These are phyloP conservation scores for Breviolum minutum DNA, from an alignment of 73 alveolate genomes.

Conservation along the genomic window DNA sequence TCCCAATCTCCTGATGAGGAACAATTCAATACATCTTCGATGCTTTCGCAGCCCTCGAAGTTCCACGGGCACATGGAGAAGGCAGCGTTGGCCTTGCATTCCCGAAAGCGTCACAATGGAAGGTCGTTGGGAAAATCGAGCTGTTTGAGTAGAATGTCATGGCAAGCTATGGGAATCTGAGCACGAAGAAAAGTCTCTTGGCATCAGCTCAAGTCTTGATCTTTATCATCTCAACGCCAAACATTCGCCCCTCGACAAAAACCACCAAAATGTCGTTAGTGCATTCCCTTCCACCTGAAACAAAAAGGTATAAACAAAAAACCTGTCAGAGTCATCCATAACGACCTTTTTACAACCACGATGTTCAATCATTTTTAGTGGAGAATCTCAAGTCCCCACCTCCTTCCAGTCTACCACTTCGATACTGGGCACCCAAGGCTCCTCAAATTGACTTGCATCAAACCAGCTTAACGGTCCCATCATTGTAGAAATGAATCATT, in stretches of 20 bases:
- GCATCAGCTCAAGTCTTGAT: background rate
- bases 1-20: background rate
- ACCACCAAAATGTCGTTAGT: too few species aligned
- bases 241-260: too few species aligned
- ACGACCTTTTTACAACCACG: too few species aligned
- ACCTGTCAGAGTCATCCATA: too few species aligned
- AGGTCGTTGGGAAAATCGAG: background rate
- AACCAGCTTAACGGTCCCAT: too few species aligned
- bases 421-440: constrained; percentile 85
- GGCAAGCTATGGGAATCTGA: background rate
- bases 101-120: background rate
- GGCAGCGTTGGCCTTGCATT: constrained; percentile 46
- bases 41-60: constrained; percentile 86
- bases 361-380: too few species aligned
- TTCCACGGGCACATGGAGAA: constrained; percentile 69
- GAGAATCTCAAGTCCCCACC: background rate
- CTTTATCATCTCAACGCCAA: background rate
- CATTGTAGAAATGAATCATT: too few species aligned
- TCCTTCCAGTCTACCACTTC: constrained; percentile 79
- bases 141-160: background rate
- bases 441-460: too few species aligned
- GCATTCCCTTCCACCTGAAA: background rate
- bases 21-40: constrained; percentile 66
- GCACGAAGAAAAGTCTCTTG: background rate
- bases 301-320: background rate